phyloP scores from a whole-genome alignment of 768 basidiomycete genomes.

The Tephrocybe sp. region DNA sequence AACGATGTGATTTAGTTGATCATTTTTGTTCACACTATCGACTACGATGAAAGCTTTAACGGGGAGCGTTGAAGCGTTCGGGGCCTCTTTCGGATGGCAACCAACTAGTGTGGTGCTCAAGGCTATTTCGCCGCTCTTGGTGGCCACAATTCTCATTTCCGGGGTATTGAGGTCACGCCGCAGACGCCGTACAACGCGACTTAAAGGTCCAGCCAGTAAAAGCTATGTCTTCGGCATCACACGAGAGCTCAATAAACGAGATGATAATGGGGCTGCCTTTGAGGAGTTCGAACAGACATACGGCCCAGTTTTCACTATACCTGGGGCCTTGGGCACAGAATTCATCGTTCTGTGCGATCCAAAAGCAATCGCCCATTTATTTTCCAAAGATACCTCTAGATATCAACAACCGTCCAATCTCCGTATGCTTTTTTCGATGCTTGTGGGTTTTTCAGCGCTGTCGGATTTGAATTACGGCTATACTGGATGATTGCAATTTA shows the following conservation, averaged over 20 bases:
- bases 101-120: background rate
- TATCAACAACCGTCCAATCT: constrained; percentile 23
- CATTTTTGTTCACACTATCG: no score
- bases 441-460: background rate
- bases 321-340: constrained; percentile 16
- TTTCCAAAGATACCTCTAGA: constrained; percentile 24
- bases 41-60: constrained; percentile 1
- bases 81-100: background rate
- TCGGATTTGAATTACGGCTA: no score
- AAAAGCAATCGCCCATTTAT: constrained; percentile 23
- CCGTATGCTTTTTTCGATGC: constrained; percentile 6
- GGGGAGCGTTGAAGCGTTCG: background rate
- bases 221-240: constrained; percentile 9
- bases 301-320: constrained; percentile 22
- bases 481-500: background rate
- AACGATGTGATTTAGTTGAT: no score
- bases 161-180: background rate
- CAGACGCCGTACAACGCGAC: constrained; percentile 4
- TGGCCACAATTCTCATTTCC: background rate
- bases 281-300: constrained; percentile 25
- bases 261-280: constrained; percentile 18
- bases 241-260: constrained; percentile 1
- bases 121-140: background rate
- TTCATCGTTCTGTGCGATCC: constrained; percentile 24
- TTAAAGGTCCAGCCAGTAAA: constrained; percentile 9